Evolutionary conservation across 441 rosid genomes (phyloP), one percentile per base, ranked within the genome.

Genomic region (Euphorbia corollata): DNA sequence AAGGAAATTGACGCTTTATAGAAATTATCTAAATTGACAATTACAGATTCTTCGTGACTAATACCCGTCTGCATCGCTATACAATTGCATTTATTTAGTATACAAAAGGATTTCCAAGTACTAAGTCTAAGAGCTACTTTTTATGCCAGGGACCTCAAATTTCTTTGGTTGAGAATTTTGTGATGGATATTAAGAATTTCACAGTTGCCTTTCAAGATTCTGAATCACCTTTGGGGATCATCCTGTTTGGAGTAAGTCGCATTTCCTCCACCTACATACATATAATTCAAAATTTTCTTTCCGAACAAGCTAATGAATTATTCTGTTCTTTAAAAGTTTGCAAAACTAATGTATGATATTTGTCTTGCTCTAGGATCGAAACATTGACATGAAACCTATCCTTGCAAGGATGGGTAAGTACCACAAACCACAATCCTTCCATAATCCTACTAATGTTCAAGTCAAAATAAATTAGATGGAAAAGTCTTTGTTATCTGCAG

Each of bases 191-290:
- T 13, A 63, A 6, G 50, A 56, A 70, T 34, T 81, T 69, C 27
- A 67, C 84, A 10, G 59, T 64, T 22, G 68, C 73, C 16, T 68
- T 75, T 38, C 78, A 85, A 47, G 78, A 75, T 59, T 24, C 57
- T 55, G 8, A 38, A 32, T 67, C 73, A 54, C 85, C 89, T 50
- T 32, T 57, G 59, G 87, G 76, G 67, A 73, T 84, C 65, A 80
- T 84, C 32, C 13, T 82, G 70, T 82, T 83, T 73, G 90, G 85
- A 65, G 90, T 80, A 72, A 80, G 84, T 73, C 39, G 10, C 5
- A 6, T 20, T 27, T 56, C 54, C 67, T 67, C 8, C 50, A 23
- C 32, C 59, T 2, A 63, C 4, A 8, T 15, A n/a, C n/a, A n/a
- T 5, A 5, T 36, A 36, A 6, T 36, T 36, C 32, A 27, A 27